Evolutionary conservation across 148 eudicot genomes (phyloP).

Genomic region (Camellia japonica): DNA sequence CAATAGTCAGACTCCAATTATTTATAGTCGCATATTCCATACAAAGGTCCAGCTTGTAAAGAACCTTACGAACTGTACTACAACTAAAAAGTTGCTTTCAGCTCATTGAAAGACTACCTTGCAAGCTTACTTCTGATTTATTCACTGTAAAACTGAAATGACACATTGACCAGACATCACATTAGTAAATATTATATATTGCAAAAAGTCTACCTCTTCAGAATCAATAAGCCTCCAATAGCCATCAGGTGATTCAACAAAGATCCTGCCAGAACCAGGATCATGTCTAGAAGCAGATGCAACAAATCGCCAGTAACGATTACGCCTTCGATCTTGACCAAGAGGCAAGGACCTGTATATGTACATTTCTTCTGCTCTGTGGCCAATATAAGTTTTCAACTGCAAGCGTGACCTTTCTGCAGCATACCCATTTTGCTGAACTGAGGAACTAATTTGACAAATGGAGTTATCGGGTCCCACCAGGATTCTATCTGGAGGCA

Average conservation of each 20-base stretch:
- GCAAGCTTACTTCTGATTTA: background rate
- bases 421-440: slow-evolving; percentile 38
- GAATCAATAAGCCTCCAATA: slow-evolving; percentile 52
- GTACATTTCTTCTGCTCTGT: slow-evolving; percentile 54
- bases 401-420: slow-evolving; percentile 52
- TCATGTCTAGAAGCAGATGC: slow-evolving; percentile 48
- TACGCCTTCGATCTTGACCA: slow-evolving; percentile 58
- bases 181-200: too few species aligned
- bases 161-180: too few species aligned
- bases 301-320: slow-evolving; percentile 63
- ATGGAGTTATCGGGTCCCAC: slow-evolving; percentile 23
- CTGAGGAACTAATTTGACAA: slow-evolving; percentile 24
- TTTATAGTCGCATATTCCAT: too few species aligned
- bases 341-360: slow-evolving; percentile 56
- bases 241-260: slow-evolving; percentile 53
- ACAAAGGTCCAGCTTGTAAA: background rate
- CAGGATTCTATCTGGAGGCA: slow-evolving; percentile 9
- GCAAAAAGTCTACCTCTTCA: slow-evolving; percentile 35
- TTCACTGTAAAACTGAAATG: background rate
- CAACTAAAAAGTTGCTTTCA: background rate
- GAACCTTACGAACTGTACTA: background rate
- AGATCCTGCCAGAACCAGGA: slow-evolving; percentile 62
- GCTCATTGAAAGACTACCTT: background rate
- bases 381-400: slow-evolving; percentile 52
- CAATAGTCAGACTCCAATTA: background rate